These are phyloP conservation scores for Baorangia bicolor DNA, from an alignment of 768 basidiomycete genomes.

Conservation along the genomic window DNA sequence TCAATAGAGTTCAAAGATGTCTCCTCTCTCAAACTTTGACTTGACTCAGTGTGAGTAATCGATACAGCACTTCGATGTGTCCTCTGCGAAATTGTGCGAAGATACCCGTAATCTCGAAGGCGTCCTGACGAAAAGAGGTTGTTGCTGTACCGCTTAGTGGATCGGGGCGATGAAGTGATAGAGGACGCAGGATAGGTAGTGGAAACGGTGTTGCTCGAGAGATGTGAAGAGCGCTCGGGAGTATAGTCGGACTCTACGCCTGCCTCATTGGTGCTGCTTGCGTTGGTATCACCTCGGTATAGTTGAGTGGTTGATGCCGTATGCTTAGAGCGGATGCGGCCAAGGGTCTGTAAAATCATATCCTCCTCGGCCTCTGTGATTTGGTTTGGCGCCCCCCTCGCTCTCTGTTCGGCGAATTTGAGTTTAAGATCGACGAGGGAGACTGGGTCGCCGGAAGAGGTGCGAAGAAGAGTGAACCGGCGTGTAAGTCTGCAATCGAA, in stretches of 20 bases:
- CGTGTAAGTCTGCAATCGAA: constrained; percentile 62
- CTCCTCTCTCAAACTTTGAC: constrained; percentile 46
- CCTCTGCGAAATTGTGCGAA: constrained; percentile 53
- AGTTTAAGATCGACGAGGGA: constrained; percentile 62
- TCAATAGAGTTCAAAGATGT: constrained; percentile 43
- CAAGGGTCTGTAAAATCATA: constrained; percentile 76
- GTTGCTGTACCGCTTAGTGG: constrained; percentile 77
- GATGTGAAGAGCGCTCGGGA: constrained; percentile 35
- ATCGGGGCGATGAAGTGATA: constrained; percentile 41
- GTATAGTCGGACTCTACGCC: constrained; percentile 31
- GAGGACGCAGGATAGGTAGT: constrained; percentile 40
- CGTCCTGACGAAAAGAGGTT: constrained; percentile 84
- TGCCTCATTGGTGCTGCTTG: constrained; percentile 14
- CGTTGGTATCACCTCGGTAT: constrained; percentile 17
- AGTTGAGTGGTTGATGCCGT: constrained; percentile 19
- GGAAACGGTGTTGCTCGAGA: constrained; percentile 39
- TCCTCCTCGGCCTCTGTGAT: constrained; percentile 83
- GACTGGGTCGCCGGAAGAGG: constrained; percentile 62
- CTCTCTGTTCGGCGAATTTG: constrained; percentile 75
- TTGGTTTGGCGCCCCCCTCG: constrained; percentile 62
- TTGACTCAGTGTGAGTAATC: constrained; percentile 48
- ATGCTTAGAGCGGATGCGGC: constrained; percentile 45
- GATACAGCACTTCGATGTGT: constrained; percentile 39
- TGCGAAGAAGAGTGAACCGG: constrained; percentile 77
- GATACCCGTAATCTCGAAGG: constrained; percentile 70